These are phyloP conservation scores for Solanum arcanum DNA, from an alignment of 257 asterid species.

Conservation along the genomic window DNA sequence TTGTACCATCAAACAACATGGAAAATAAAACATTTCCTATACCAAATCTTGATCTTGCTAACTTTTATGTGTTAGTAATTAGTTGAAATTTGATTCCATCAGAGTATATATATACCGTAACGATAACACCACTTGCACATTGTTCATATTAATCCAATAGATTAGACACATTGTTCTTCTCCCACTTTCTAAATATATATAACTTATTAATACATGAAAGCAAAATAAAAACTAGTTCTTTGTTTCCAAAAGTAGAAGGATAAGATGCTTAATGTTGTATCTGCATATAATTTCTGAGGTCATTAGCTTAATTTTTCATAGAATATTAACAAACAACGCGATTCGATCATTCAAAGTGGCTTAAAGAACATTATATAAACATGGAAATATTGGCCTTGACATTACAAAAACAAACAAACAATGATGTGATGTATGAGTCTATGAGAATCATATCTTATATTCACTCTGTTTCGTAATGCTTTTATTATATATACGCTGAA, in stretches of 20 bases:
- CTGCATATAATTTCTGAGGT: background rate
- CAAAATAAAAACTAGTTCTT: background rate
- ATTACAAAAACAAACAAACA: background rate
- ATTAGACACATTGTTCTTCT: constrained; percentile 1
- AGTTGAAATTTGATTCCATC: background rate
- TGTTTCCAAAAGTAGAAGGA: background rate
- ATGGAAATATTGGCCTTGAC: background rate
- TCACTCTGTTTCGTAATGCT: background rate
- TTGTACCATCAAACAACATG: background rate
- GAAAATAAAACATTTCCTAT: background rate
- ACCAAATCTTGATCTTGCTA: background rate
- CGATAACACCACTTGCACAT: background rate
- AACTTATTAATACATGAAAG: background rate
- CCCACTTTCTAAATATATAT: background rate
- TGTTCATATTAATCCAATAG: background rate
- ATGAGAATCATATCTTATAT: background rate
- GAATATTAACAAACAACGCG: background rate
- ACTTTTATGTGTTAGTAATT: background rate
- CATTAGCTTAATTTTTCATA: background rate
- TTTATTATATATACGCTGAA: background rate
- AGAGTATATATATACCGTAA: background rate
- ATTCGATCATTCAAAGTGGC: background rate
- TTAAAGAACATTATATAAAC: background rate
- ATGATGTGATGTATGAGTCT: background rate
- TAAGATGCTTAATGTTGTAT: background rate